phyloP scores from a whole-genome alignment of 352 stramenopile genomes.

The Pythium pyrilobum region DNA sequence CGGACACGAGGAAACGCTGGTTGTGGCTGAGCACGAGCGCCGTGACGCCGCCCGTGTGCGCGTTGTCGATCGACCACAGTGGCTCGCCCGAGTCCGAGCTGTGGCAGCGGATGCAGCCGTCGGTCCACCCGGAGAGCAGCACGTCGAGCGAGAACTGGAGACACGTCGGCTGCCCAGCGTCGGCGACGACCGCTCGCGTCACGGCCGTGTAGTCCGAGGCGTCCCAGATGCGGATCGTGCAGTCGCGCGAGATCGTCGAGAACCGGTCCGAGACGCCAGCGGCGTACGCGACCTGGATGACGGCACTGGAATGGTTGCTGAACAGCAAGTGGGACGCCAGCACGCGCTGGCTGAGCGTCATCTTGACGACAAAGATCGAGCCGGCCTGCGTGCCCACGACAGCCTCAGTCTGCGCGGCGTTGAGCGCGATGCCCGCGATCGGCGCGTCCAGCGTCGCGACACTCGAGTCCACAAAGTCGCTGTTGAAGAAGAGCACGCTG shows the following conservation, averaged over 20 bases:
- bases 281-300: conserved; percentile 79
- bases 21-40: conserved; percentile 89
- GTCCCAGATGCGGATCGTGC: conserved; percentile 88
- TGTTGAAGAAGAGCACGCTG: conserved; percentile 74
- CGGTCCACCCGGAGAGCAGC: conserved; percentile 87
- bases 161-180: conserved; percentile 63
- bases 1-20: conserved; percentile 81
- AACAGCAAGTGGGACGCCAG: conserved; percentile 41
- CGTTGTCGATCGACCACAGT: conserved; percentile 89
- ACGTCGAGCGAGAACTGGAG: conserved; percentile 86
- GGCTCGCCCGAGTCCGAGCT: conserved; percentile 73
- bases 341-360: conserved; percentile 17
- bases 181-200: conserved; percentile 42
- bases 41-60: conserved; percentile 86
- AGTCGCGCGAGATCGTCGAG: conserved; percentile 84
- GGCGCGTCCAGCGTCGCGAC: conserved; percentile 64
- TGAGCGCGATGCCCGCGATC: conserved; percentile 49
- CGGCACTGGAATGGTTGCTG: conserved; percentile 77
- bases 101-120: conserved; percentile 86
- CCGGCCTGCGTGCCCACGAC: conserved; percentile 76
- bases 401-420: conserved; percentile 50
- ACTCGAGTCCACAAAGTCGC: conserved; percentile 66
- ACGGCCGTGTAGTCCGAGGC: conserved; percentile 80
- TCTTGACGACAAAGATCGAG: conserved; percentile 63
- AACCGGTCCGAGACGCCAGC: conserved; percentile 82